phyloP scores from a whole-genome alignment of 805 yeast species.

The Phaffomyces antillensis region DNA sequence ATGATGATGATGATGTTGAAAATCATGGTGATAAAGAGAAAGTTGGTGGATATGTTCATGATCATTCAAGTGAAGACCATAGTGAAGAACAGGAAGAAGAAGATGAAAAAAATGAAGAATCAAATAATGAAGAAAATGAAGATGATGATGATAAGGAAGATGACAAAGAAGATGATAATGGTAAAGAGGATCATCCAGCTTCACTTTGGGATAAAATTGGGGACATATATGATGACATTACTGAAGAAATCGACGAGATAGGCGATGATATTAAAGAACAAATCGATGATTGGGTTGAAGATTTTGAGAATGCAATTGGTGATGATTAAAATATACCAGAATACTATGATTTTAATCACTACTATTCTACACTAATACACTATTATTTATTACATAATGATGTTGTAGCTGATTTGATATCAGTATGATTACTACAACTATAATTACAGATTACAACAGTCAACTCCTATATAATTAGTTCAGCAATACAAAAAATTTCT shows the following conservation, averaged over 20 bases:
- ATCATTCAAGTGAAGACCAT: neutral
- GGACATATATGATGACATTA: conserved; percentile 21
- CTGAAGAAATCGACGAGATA: conserved; percentile 25
- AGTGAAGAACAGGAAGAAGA: neutral
- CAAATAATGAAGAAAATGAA: neutral
- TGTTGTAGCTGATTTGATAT: no score
- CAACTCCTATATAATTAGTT: no score
- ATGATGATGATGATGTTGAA: neutral
- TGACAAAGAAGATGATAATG: neutral
- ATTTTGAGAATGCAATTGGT: conserved; percentile 14
- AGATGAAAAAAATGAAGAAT: neutral
- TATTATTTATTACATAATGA: no score
- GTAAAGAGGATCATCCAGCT: neutral
- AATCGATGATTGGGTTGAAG: conserved; percentile 5
- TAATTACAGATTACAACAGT: no score
- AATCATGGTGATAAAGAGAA: no score
- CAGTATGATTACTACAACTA: no score
- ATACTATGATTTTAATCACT: no score
- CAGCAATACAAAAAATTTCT: no score
- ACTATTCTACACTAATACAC: no score
- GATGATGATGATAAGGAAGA: neutral
- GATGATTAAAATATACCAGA: neutral
- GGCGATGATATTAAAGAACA: conserved; percentile 5
- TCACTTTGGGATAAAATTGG: conserved; percentile 7
- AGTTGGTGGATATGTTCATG: no score